phyloP scores from a whole-genome alignment of 2,329 filamentous ascomycete genomes.

The Paracorniculantispora psalliotae region DNA sequence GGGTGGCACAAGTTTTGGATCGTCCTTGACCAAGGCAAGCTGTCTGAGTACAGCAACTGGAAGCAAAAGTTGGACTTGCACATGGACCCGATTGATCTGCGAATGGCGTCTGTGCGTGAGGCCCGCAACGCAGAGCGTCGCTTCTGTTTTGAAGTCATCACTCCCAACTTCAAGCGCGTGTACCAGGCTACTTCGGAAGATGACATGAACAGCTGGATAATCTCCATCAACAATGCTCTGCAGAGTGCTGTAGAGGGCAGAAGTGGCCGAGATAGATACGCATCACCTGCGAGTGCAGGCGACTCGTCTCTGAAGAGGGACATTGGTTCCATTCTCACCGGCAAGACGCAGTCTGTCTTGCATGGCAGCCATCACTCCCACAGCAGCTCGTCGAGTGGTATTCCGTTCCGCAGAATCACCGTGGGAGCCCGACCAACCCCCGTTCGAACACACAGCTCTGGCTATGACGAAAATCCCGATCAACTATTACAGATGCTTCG shows the following conservation, averaged over 20 bases:
- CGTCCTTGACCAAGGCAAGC: conserved; percentile 89
- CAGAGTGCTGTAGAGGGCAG: conserved; percentile 91
- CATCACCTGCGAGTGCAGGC: conserved; percentile 27
- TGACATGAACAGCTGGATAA: conserved; percentile 96
- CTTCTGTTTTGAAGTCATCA: conserved; percentile 98
- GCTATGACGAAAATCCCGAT: conserved; percentile 76
- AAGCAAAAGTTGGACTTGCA: conserved; percentile 95
- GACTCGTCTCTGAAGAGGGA: conserved; percentile 68
- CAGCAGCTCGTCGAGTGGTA: conserved; percentile 40
- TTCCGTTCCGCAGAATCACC: conserved; percentile 79
- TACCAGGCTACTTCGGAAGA: conserved; percentile 98
- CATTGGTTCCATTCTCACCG: conserved; percentile 87
- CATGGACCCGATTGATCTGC: conserved; percentile 95
- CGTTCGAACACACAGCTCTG: conserved; percentile 62
- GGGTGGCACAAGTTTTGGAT: conserved; percentile 99
- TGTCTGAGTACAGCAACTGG: conserved; percentile 99
- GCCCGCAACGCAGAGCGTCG: conserved; percentile 89
- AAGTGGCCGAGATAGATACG: conserved; percentile 51
- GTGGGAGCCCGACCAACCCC: conserved; percentile 81
- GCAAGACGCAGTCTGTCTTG: conserved; percentile 73
- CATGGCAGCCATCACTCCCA: conserved; percentile 49
- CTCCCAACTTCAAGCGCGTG: conserved; percentile 89
- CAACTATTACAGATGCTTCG: conserved; percentile 82
- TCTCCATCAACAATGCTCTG: conserved; percentile 91
- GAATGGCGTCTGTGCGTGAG: conserved; percentile 94